These are phyloP conservation scores for Neonectria coccinea DNA, from an alignment of 2,329 filamentous ascomycete genomes.

Conservation along the genomic window DNA sequence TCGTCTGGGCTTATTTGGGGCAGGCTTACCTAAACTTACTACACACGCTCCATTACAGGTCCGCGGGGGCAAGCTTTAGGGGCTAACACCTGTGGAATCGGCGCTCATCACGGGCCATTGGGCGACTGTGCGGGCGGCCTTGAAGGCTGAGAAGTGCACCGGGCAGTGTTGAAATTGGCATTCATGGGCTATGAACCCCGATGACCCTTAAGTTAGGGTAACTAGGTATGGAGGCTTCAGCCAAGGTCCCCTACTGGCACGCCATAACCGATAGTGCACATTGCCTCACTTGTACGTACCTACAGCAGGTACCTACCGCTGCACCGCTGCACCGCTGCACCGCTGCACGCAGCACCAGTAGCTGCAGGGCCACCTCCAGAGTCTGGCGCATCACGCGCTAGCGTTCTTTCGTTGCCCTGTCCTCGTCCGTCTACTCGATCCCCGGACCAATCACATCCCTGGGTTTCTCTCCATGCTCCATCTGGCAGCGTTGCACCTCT, in stretches of 20 bases:
- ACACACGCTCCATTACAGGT: not conserved
- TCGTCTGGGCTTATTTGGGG: not conserved
- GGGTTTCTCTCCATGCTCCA: conserved; percentile 25
- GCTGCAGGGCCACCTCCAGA: conserved; percentile 12
- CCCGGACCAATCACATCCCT: conserved; percentile 19
- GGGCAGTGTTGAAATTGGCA: too few relatives aligned
- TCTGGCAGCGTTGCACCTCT: conserved; percentile 22
- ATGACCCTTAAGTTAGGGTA: not conserved
- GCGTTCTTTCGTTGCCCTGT: conserved; percentile 20
- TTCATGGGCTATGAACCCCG: not conserved
- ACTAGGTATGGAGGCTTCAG: not conserved
- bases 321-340: not conserved
- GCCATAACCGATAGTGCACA: not conserved
- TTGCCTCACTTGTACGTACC: not conserved
- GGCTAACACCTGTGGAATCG: not conserved
- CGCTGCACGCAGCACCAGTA: not conserved
- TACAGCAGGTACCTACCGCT: not conserved
- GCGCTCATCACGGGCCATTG: conserved; percentile 1
- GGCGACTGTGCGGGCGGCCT: not conserved
- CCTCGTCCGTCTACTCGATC: conserved; percentile 14
- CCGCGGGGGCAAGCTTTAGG: not conserved
- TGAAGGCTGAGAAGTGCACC: not conserved
- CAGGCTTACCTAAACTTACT: conserved; percentile 8
- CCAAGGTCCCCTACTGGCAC: not conserved
- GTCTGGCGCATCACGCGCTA: conserved; percentile 22